Evolutionary conservation across 2,329 filamentous ascomycete genomes (phyloP).

Genomic region (Metarhizium brunneum): DNA sequence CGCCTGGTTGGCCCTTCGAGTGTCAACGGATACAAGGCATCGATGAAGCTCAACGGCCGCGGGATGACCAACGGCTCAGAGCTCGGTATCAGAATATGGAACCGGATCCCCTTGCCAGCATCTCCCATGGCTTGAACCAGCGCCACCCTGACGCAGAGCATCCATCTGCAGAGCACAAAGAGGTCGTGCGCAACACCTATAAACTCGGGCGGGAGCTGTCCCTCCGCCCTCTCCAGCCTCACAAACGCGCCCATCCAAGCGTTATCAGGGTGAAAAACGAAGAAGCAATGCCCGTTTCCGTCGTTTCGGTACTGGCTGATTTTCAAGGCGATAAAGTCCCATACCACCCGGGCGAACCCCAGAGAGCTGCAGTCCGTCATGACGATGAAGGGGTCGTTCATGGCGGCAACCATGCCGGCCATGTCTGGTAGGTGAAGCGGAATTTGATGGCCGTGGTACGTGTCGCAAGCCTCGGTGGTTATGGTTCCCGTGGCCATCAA

Average conservation of each 20-base stretch:
- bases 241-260: constrained; percentile 6
- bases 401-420: not conserved
- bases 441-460: constrained; percentile 4
- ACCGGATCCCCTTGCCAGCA: constrained; percentile 1
- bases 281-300: constrained; percentile 2
- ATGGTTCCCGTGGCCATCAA: constrained; percentile 3
- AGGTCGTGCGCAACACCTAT: constrained; percentile 3
- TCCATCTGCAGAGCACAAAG: constrained; percentile 6
- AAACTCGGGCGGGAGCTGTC: constrained; percentile 1
- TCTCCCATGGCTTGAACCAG: constrained; percentile 4
- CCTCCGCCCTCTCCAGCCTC: not conserved
- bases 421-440: not conserved
- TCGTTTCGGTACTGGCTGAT: constrained; percentile 1
- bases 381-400: not conserved
- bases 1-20: constrained; percentile 3
- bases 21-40: constrained; percentile 1
- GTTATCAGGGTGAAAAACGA: constrained; percentile 6
- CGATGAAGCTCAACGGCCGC: constrained; percentile 1
- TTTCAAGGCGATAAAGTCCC: constrained; percentile 6
- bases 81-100: constrained; percentile 4
- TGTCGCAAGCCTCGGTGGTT: not conserved
- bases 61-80: constrained; percentile 6
- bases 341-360: constrained; percentile 1
- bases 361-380: not conserved
- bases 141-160: constrained; percentile 7